Base-by-base conservation (phyloP, 345 rosid genomes). In the Euphorbia lathyris region DNA sequence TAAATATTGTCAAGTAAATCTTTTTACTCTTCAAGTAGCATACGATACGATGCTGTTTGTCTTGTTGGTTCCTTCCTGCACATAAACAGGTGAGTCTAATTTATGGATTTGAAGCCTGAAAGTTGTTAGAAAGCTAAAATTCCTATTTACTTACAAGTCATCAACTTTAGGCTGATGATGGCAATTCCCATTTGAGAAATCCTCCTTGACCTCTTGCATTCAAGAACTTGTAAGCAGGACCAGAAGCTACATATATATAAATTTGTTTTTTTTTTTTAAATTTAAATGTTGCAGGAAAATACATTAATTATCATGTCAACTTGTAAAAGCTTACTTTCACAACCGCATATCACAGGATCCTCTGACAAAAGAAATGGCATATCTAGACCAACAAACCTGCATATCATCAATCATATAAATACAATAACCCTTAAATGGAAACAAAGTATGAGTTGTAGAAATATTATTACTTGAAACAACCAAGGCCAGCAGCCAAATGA, bases 401-500 rank as follows among this genome's bases (percentile, higher is more conserved):
- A 60, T 10, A 61, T 43, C 38, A 34, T 34, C 7, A 34, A 34
- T 34, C 7, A 34, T 7, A 7, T 34, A 3, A 3, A 34, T 34
- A 34, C n/a, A n/a, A n/a, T n/a, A n/a, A n/a, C n/a, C n/a, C n/a
- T n/a, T n/a, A n/a, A n/a, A n/a, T n/a, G n/a, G n/a, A n/a, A n/a
- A n/a, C n/a, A n/a, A n/a, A n/a, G n/a, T n/a, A n/a, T n/a, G n/a
- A n/a, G n/a, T n/a, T n/a, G n/a, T n/a, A n/a, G n/a, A 34, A 2
- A 34, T 34, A 34, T 34, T 34, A 79, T 80, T 77, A 87, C 97
- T 82, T 88, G 85, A 95, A 95, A 81, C 86, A 87, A 2, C 97
- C 97, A 61, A 86, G 73, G 48, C 99, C 99, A 29, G 97, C 97
- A 66, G 98, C 91, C 73, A 94, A 88, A 77, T 91, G 97, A 58